Evolutionary conservation across 2,329 filamentous ascomycete genomes (phyloP).

Genomic region (Bimuria novae-zelandiae): DNA sequence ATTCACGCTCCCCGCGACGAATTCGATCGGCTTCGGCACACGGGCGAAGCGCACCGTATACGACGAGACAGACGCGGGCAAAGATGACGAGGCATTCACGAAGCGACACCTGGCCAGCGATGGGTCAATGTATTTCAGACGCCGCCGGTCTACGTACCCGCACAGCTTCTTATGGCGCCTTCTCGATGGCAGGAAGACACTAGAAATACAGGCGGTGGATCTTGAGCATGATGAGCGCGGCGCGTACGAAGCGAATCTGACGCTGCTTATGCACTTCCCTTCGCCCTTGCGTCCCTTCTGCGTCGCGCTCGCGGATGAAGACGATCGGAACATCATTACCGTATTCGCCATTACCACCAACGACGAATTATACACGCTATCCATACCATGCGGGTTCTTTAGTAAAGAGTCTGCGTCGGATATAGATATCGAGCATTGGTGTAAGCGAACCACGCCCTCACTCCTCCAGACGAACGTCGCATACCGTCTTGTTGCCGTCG

Average conservation of each 20-base stretch:
- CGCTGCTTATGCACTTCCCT: constrained; percentile 77
- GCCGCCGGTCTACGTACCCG: constrained; percentile 73
- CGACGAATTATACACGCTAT: constrained; percentile 83
- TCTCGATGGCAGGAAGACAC: constrained; percentile 74
- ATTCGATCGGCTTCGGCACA: constrained; percentile 38
- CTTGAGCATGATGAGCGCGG: constrained; percentile 70
- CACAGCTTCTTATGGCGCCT: constrained; percentile 91
- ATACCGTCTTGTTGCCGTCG: constrained; percentile 78
- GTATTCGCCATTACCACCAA: constrained; percentile 78
- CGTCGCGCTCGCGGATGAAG: constrained; percentile 79
- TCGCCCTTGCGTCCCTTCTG: constrained; percentile 75
- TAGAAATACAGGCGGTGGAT: constrained; percentile 85
- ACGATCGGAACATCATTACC: constrained; percentile 76
- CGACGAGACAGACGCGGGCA: constrained; percentile 45
- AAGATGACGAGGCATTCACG: constrained; percentile 76
- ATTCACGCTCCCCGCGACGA: constrained; percentile 54
- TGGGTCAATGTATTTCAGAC: constrained; percentile 83
- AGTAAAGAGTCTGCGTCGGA: constrained; percentile 71
- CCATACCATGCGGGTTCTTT: constrained; percentile 82
- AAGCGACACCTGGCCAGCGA: constrained; percentile 72
- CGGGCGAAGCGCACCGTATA: constrained; percentile 41
- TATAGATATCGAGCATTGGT: constrained; percentile 74
- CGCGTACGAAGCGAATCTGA: constrained; percentile 69
- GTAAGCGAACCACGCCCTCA: constrained; percentile 74
- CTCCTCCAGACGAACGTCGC: constrained; percentile 77